These are phyloP conservation scores for Xylaria venustula DNA, from an alignment of 495 filamentous ascomycete species.

Conservation along the genomic window DNA sequence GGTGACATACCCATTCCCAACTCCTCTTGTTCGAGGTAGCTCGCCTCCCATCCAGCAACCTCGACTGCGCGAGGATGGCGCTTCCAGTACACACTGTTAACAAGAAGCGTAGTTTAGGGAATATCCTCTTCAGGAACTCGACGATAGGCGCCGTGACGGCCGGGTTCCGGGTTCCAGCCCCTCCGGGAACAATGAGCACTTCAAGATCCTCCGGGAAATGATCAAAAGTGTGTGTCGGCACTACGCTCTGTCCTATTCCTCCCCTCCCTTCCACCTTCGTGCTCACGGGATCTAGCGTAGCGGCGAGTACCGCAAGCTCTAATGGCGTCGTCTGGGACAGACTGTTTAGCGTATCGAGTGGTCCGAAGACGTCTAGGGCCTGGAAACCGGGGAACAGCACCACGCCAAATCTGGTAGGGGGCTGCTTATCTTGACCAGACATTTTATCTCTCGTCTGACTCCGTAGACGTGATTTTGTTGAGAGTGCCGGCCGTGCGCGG, in stretches of 20 bases:
- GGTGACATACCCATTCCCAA: slow-evolving; percentile 35
- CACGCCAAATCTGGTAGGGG: slow-evolving; percentile 36
- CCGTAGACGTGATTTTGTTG: too few species aligned
- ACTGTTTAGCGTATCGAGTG: slow-evolving; percentile 60
- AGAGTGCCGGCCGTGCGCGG: too few species aligned
- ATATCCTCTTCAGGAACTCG: slow-evolving; percentile 43
- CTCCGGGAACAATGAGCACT: slow-evolving; percentile 67
- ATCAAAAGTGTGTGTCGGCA: slow-evolving; percentile 63
- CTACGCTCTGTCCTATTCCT: slow-evolving; percentile 39
- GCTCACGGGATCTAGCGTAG: slow-evolving; percentile 51
- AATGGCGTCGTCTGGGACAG: slow-evolving; percentile 41
- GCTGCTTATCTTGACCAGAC: neutral
- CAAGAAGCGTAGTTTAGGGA: slow-evolving; percentile 51
- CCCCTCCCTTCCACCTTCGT: slow-evolving; percentile 12
- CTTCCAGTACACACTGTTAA: slow-evolving; percentile 64
- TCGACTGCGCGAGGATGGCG: slow-evolving; percentile 49
- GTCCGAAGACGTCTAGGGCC: slow-evolving; percentile 56
- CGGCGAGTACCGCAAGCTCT: slow-evolving; percentile 50
- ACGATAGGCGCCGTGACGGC: slow-evolving; percentile 36
- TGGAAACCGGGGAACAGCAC: slow-evolving; percentile 49
- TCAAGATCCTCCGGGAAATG: slow-evolving; percentile 51
- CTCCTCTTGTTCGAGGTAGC: slow-evolving; percentile 58
- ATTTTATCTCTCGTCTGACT: too few species aligned
- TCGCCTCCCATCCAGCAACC: slow-evolving; percentile 55
- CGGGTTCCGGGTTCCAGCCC: slow-evolving; percentile 49